phyloP scores from a whole-genome alignment of 176 grass and related monocot genomes.

The Panicum miliaceum region DNA sequence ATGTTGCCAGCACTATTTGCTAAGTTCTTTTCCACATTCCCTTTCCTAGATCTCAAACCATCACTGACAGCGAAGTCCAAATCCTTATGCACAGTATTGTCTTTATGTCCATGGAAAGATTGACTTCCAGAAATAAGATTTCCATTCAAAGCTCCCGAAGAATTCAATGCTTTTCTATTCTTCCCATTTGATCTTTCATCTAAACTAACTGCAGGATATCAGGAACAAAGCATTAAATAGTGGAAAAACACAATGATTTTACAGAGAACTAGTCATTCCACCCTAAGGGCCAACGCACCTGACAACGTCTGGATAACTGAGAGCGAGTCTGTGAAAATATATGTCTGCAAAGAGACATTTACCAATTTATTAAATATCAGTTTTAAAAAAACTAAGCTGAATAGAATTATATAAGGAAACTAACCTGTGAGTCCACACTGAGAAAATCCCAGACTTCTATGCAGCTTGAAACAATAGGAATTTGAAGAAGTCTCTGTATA shows the following conservation, averaged over 20 bases:
- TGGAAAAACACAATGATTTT: slow-evolving; percentile 17
- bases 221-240: slow-evolving; percentile 24
- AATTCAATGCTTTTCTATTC: slow-evolving; percentile 50
- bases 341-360: slow-evolving; percentile 68
- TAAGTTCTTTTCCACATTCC: slow-evolving; percentile 42
- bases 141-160: slow-evolving; percentile 50
- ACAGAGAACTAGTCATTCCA: slow-evolving; percentile 20
- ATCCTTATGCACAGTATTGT: slow-evolving; percentile 40
- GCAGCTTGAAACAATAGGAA: slow-evolving; percentile 87
- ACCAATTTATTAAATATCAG: slow-evolving; percentile 19
- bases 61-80: slow-evolving; percentile 38
- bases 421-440: slow-evolving; percentile 93
- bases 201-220: slow-evolving; percentile 63
- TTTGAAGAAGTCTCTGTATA: slow-evolving; percentile 94
- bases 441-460: slow-evolving; percentile 99
- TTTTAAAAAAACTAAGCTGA: slow-evolving; percentile 23
- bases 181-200: slow-evolving; percentile 75
- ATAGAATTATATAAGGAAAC: slow-evolving; percentile 36
- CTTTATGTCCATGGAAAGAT: slow-evolving; percentile 43
- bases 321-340: slow-evolving; percentile 86
- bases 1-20: slow-evolving; percentile 37
- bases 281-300: slow-evolving; percentile 45
- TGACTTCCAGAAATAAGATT: slow-evolving; percentile 52
- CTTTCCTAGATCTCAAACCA: slow-evolving; percentile 78
- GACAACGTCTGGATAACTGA: slow-evolving; percentile 88